Conservation (phyloP, 495 filamentous ascomycete species). For the Tuber calosporum region DNA sequence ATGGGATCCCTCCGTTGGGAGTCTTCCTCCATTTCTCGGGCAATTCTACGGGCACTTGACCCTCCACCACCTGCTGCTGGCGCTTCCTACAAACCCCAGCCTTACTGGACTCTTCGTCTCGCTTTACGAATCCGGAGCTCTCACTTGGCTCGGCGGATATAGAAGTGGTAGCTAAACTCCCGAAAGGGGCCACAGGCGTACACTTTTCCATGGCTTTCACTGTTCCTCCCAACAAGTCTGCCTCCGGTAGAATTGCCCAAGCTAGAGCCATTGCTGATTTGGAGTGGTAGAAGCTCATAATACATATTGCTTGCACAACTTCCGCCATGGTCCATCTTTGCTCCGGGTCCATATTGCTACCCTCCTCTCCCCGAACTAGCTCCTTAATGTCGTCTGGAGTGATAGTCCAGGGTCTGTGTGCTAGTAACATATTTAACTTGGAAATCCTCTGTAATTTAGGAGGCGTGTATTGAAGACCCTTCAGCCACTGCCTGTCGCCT, state of each 20-base stretch:
- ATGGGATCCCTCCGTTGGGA: slow-evolving; percentile 29
- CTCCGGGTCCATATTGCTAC: slow-evolving; percentile 23
- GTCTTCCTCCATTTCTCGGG: slow-evolving; percentile 37
- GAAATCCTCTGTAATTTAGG: slow-evolving; percentile 30
- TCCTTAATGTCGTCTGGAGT: slow-evolving; percentile 27
- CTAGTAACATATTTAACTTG: slow-evolving; percentile 37
- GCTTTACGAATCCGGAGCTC: slow-evolving; percentile 8
- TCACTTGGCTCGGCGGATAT: slow-evolving; percentile 22
- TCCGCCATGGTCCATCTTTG: slow-evolving; percentile 35
- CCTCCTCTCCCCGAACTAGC: slow-evolving; percentile 28
- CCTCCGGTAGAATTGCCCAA: slow-evolving; percentile 32
- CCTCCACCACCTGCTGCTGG: slow-evolving; percentile 17
- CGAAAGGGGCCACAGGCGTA: slow-evolving; percentile 31
- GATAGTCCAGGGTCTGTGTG: slow-evolving; percentile 33
- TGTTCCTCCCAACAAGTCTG: slow-evolving; percentile 31
- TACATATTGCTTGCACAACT: slow-evolving; percentile 30
- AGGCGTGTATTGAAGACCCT: slow-evolving; percentile 26
- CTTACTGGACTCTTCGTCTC: slow-evolving; percentile 30
- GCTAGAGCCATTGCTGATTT: slow-evolving; percentile 35
- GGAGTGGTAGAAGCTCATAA: slow-evolving; percentile 36
- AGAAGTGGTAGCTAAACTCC: slow-evolving; percentile 25
- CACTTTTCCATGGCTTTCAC: slow-evolving; percentile 32
- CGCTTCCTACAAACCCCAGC: slow-evolving; percentile 26
- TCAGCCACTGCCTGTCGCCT: slow-evolving; percentile 34
- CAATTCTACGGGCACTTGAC: slow-evolving; percentile 20